Percentiles rank a stretch among this genome's conserved stretches.
Conservation (phyloP, 768 basidiomycete genomes). For the Mycena venus region DNA sequence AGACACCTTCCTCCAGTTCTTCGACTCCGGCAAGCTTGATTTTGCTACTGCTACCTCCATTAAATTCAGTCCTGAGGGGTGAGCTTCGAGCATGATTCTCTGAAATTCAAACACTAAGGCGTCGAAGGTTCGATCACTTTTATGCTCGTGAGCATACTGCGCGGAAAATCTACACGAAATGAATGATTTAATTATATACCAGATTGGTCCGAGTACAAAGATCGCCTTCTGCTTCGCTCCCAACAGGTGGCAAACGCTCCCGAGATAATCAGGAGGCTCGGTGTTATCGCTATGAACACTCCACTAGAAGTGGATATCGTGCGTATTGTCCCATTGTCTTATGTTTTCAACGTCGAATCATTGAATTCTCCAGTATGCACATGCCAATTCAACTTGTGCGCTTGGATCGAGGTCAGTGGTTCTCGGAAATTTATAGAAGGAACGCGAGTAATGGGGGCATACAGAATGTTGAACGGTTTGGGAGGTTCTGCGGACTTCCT, state of each 20-base stretch:
- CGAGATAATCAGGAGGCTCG: conserved; percentile 61
- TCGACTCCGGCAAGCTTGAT: conserved; percentile 60
- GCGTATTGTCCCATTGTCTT: conserved; percentile 27
- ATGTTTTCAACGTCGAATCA: not conserved
- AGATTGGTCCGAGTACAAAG: conserved; percentile 63
- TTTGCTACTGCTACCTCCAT: conserved; percentile 65
- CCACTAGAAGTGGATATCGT: conserved; percentile 65
- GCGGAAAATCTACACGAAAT: not conserved
- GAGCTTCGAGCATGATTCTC: not conserved
- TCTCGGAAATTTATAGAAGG: not conserved
- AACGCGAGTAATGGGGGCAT: not conserved
- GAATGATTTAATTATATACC: not conserved
- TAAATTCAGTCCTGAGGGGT: conserved; percentile 61
- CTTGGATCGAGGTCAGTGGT: conserved; percentile 53
- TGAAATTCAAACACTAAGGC: not conserved
- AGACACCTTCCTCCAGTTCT: conserved; percentile 62
- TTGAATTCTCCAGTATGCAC: conserved; percentile 52
- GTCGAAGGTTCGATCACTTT: conserved; percentile 58
- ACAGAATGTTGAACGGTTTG: conserved; percentile 62
- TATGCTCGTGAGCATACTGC: conserved; percentile 57
- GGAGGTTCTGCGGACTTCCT: conserved; percentile 65
- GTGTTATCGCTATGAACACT: conserved; percentile 66
- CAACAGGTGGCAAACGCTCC: conserved; percentile 67
- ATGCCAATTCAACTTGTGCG: conserved; percentile 65
- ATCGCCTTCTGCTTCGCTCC: conserved; percentile 60